Conservation (phyloP, 176 grass and related monocot species). For the Hyparrhenia diplandra region DNA sequence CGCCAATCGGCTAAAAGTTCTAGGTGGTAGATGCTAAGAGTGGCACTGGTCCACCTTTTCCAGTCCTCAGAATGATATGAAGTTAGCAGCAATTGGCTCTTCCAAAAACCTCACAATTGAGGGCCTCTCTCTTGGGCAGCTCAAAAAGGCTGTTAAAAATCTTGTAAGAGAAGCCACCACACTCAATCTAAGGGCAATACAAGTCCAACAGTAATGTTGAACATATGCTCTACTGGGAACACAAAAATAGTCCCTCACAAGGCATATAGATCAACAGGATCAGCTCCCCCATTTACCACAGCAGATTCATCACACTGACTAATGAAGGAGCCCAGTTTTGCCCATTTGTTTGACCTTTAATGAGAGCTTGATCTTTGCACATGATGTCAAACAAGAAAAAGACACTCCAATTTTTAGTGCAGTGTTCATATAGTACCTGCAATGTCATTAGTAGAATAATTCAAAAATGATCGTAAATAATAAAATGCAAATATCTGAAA, state of each 20-base stretch:
- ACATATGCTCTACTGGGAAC: conserved; percentile 31
- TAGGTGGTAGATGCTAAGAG: conserved; percentile 23
- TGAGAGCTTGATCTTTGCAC: conserved; percentile 38
- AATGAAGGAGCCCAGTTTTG: conserved; percentile 16
- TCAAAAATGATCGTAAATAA: conserved; percentile 36
- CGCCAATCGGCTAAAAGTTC: conserved; percentile 20
- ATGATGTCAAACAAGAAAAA: conserved; percentile 58
- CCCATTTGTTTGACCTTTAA: conserved; percentile 38
- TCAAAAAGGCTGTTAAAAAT: conserved; percentile 29
- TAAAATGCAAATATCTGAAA: conserved; percentile 25
- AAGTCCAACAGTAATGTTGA: conserved; percentile 29
- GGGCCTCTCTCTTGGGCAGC: conserved; percentile 22
- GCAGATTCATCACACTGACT: conserved; percentile 21
- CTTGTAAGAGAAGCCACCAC: conserved; percentile 26
- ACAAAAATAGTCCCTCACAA: conserved; percentile 29
- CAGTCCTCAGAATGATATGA: conserved; percentile 5
- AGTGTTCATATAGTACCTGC: conserved; percentile 52
- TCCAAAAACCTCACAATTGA: conserved; percentile 23
- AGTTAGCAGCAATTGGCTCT: conserved; percentile 11
- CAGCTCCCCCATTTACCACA: conserved; percentile 7
- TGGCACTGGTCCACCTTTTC: conserved; percentile 21
- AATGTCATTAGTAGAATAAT: conserved; percentile 45
- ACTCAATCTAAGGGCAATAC: conserved; percentile 24
- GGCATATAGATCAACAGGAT: conserved; percentile 28
- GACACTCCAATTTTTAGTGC: conserved; percentile 28